Base-by-base conservation (phyloP, 768 basidiomycete genomes). In the Rickenella mellea region DNA sequence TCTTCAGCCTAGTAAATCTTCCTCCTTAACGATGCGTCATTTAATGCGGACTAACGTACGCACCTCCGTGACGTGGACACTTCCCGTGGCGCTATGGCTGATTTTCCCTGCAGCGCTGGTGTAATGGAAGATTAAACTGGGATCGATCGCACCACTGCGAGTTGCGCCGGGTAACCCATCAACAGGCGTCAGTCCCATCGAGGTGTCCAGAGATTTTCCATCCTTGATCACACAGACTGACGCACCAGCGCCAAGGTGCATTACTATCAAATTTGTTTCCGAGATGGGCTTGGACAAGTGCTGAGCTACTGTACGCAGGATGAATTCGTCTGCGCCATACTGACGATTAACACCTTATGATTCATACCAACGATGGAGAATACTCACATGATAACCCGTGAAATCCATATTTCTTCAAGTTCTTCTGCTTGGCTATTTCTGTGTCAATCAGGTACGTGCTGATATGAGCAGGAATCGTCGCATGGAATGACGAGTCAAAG, bases 161-260 rank as follows among this genome's bases (percentile, higher is more conserved):
- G 91, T 93, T 2, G 87, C 89, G 12, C 92, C 91, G 4, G 91
- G 89, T 0, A 94, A 66, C 2, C 90, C 90, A 42, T 78, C 78
- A n/a, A 91, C 61, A 3, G 90, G 91, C 1, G 92, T 92, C 27
- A 96, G 72, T 3, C 90, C 91, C 92, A 96, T 96, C 27, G 77
- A 81, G 1, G 89, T 93, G 59, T 94, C 88, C 48, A 82, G 68
- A 17, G 84, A 87, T 45, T 71, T 63, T 15, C 92, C 92, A 28
- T 67, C 55, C 39, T 70, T 68, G 57, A 94, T 81, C 14, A 78
- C 78, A 58, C 88, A 91, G 11, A 73, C 77, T 11, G 83, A 88
- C 0, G 90, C 91, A 11, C 92, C 92, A n/a, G 86, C 87, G 4
- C 91, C 91, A 42, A 94, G 75, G 58, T 94, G 92, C 24, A 89